Percentiles rank a stretch among this genome's conserved stretches.
These are phyloP conservation scores for Ogataea thermomethanolica DNA, from an alignment of 805 yeast genomes.

Conservation along the genomic window DNA sequence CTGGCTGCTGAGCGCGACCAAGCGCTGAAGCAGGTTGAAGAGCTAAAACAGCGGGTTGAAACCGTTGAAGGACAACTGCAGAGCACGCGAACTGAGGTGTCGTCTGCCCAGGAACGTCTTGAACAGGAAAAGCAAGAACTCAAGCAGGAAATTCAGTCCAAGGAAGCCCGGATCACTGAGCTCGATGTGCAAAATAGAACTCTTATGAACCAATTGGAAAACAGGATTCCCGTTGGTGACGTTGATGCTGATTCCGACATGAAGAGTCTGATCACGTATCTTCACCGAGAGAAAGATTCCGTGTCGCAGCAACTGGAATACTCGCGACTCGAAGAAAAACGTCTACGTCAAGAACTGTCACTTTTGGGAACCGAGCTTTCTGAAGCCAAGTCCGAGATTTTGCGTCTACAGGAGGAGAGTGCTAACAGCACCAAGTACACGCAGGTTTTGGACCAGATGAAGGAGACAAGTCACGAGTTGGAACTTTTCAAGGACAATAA, in stretches of 20 bases:
- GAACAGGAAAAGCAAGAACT: constrained; percentile 38
- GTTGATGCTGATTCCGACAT: constrained; percentile 32
- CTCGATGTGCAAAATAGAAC: constrained; percentile 65
- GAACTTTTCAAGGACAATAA: constrained; percentile 31
- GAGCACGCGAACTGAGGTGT: constrained; percentile 33
- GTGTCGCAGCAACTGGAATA: constrained; percentile 56
- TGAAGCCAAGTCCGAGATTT: constrained; percentile 47
- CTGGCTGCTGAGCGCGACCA: constrained; percentile 24
- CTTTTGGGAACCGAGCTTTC: constrained; percentile 48
- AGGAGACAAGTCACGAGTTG: constrained; percentile 27
- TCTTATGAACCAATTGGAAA: constrained; percentile 62
- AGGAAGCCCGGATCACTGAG: constrained; percentile 48
- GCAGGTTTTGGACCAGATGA: constrained; percentile 23
- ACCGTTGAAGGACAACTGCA: constrained; percentile 37
- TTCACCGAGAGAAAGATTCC: constrained; percentile 75
- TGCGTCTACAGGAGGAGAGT: constrained; percentile 27
- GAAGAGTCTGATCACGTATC: constrained; percentile 53
- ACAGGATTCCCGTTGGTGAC: constrained; percentile 16
- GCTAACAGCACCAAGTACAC: constrained; percentile 22
- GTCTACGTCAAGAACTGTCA: constrained; percentile 49
- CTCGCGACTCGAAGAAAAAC: constrained; percentile 49
- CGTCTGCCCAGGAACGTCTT: constrained; percentile 43
- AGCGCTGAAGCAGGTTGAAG: constrained; percentile 17
- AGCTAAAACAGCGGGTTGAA: constrained; percentile 29
- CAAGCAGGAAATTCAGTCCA: constrained; percentile 46